Evolutionary conservation across 495 filamentous ascomycete genomes (phyloP).

Genomic region (Rhypophila decipiens): DNA sequence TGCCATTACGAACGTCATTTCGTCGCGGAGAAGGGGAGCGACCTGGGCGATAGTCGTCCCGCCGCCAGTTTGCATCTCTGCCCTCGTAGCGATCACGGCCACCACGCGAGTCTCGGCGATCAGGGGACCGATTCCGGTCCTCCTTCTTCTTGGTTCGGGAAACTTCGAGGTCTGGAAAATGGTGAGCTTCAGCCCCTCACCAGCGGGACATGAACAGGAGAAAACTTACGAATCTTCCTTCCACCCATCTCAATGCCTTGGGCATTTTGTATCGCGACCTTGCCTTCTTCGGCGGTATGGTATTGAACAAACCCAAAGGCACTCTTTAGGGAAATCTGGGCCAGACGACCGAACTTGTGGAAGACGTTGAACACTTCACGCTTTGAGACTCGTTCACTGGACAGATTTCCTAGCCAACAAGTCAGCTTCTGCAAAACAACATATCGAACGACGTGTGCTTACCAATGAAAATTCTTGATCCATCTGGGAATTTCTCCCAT

Average conservation of each 20-base stretch:
- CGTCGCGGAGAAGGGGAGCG: constrained; percentile 49
- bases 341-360: constrained; percentile 75
- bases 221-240: constrained; percentile 80
- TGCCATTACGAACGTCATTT: constrained; percentile 32
- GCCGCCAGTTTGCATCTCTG: constrained; percentile 29
- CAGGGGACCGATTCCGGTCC: constrained; percentile 25
- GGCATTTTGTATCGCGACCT: constrained; percentile 63
- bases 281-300: constrained; percentile 65
- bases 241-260: constrained; percentile 75
- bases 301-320: constrained; percentile 98
- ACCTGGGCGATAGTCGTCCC: constrained; percentile 63
- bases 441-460: no score
- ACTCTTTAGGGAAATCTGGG: constrained; percentile 94
- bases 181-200: constrained; percentile 7
- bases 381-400: constrained; percentile 88
- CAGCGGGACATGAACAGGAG: background rate
- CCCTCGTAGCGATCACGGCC: constrained; percentile 36
- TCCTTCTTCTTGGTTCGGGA: constrained; percentile 72
- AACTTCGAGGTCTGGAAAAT: constrained; percentile 74
- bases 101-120: constrained; percentile 15
- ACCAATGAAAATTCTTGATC: constrained; percentile 90
- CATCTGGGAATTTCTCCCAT: constrained; percentile 87
- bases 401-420: constrained; percentile 70
- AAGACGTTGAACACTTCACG: constrained; percentile 89
- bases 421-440: no score